phyloP scores from a whole-genome alignment of 2,329 filamentous ascomycete genomes.

The Aquanectria penicillioides region DNA sequence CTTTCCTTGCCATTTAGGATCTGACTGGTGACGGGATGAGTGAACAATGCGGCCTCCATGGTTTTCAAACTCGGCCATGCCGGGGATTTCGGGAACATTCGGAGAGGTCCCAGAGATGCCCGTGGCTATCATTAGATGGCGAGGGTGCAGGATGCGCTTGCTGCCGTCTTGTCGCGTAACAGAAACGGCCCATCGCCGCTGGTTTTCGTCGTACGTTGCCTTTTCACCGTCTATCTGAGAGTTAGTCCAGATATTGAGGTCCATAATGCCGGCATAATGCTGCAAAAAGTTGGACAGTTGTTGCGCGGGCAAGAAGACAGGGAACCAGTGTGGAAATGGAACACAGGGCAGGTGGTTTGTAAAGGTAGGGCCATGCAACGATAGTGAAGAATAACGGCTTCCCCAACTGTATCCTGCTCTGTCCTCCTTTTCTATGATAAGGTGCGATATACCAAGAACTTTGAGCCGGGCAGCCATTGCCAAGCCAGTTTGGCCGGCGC shows the following conservation, averaged over 20 bases:
- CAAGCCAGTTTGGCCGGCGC: constrained; percentile 8
- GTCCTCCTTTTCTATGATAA: constrained; percentile 11
- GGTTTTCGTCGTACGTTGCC: background rate
- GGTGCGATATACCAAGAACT: constrained; percentile 9
- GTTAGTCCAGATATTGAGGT: constrained; percentile 15
- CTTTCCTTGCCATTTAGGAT: background rate
- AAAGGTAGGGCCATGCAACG: constrained; percentile 10
- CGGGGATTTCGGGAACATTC: constrained; percentile 1
- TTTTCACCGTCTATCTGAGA: constrained; percentile 5
- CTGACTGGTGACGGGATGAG: background rate
- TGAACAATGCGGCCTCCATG: constrained; percentile 2
- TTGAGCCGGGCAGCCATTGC: constrained; percentile 9
- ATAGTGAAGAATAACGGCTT: background rate
- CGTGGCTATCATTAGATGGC: constrained; percentile 15
- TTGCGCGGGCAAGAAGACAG: constrained; percentile 1
- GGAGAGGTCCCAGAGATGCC: constrained; percentile 7
- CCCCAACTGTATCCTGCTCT: constrained; percentile 4
- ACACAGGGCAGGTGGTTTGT: constrained; percentile 12
- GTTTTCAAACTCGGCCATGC: constrained; percentile 3
- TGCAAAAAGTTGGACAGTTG: constrained; percentile 1
- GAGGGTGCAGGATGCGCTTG: background rate
- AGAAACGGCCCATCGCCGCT: background rate
- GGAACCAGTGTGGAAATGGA: constrained; percentile 15
- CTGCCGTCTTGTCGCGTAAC: constrained; percentile 1
- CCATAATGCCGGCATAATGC: constrained; percentile 9